Evolutionary conservation across 345 rosid genomes (phyloP).

Genomic region (Pistacia atlantica): DNA sequence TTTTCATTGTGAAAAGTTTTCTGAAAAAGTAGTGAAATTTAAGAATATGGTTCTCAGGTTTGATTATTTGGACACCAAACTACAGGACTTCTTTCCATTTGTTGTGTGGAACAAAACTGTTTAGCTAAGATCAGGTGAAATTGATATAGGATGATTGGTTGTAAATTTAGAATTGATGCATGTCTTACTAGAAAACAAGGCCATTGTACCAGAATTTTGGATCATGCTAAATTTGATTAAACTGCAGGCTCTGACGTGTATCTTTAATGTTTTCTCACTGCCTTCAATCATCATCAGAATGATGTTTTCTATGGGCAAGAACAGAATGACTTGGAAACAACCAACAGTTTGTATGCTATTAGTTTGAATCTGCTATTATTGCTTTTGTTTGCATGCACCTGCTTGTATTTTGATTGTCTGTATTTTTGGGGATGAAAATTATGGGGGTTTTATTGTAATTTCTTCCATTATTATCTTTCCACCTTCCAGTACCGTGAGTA

Average conservation of each 20-base stretch:
- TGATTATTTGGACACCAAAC: background rate
- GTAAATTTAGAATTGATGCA: background rate
- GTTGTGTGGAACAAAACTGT: background rate
- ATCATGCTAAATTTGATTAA: background rate
- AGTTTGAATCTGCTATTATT: background rate
- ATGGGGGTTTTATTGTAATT: background rate
- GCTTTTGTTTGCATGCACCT: background rate
- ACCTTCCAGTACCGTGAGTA: background rate
- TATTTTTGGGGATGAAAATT: background rate
- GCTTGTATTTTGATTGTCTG: background rate
- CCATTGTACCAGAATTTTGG: background rate
- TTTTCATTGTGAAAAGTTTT: background rate
- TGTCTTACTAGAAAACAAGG: background rate
- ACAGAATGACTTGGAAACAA: background rate
- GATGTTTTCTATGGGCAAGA: background rate
- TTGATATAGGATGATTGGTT: background rate
- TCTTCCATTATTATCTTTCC: too few relatives aligned
- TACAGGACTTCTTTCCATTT: background rate
- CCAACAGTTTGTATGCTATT: background rate
- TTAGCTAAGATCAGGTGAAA: background rate
- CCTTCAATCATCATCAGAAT: background rate
- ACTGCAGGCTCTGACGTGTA: background rate
- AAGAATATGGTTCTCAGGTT: background rate
- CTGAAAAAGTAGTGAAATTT: background rate
- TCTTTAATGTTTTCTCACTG: background rate